Percentiles rank a stretch among this genome's conserved stretches.
Conservation (phyloP, 208 protist species). For the Vickermania spadyakhi region DNA sequence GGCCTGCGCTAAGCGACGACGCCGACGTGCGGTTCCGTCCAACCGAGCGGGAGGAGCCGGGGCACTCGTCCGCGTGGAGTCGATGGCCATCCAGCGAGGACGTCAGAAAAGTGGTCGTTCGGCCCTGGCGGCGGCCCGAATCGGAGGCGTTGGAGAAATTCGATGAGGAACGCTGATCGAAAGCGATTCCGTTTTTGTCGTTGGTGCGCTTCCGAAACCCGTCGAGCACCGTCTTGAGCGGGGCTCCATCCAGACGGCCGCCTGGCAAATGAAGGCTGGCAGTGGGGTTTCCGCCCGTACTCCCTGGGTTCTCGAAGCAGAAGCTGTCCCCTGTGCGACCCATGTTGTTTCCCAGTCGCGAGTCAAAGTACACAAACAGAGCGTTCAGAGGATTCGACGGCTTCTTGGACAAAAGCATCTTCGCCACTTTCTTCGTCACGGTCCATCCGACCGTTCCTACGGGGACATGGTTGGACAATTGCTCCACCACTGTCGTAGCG, state of each 20-base stretch:
- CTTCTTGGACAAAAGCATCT: slow-evolving; percentile 2
- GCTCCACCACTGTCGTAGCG: not conserved
- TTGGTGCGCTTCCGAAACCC: not conserved
- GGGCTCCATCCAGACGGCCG: too few species aligned
- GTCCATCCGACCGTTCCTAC: not conserved
- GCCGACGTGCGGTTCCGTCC: too few species aligned
- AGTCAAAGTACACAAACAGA: not conserved
- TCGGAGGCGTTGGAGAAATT: not conserved
- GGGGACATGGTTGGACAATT: not conserved
- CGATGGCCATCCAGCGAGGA: too few species aligned
- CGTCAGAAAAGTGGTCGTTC: too few species aligned
- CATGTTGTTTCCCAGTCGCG: not conserved
- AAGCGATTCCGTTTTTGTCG: slow-evolving; percentile 4
- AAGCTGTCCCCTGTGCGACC: not conserved
- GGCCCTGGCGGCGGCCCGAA: not conserved
- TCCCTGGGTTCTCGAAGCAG: not conserved
- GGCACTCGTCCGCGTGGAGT: too few species aligned
- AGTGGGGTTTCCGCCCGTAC: not conserved
- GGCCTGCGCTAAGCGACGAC: too few species aligned
- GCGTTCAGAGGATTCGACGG: not conserved
- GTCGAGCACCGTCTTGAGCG: not conserved
- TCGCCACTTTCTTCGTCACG: not conserved
- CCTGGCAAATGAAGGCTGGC: slow-evolving; percentile 1
- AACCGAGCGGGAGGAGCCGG: too few species aligned
- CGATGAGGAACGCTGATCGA: not conserved